Evolutionary conservation across 805 yeast genomes (phyloP).

Genomic region (Ascoidea rubescens): DNA sequence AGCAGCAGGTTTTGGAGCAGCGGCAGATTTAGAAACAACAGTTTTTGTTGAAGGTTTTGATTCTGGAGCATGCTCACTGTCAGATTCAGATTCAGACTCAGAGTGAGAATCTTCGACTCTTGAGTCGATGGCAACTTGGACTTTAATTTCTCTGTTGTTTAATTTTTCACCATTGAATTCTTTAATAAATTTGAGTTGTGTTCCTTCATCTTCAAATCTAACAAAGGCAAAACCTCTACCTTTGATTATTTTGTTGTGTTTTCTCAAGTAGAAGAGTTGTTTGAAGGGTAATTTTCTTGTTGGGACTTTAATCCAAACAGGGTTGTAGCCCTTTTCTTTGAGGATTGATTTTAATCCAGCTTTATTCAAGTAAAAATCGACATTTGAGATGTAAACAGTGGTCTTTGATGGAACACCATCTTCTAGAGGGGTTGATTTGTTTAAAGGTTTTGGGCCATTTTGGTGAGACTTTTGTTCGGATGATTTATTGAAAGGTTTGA

Average conservation of each 20-base stretch:
- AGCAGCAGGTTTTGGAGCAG: neutral
- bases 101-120: slow-evolving; percentile 13
- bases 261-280: slow-evolving; percentile 28
- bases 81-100: slow-evolving; percentile 11
- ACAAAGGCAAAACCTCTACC: slow-evolving; percentile 54
- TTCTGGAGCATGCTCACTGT: slow-evolving; percentile 17
- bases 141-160: slow-evolving; percentile 51
- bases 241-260: slow-evolving; percentile 30
- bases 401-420: slow-evolving; percentile 42
- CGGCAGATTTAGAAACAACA: neutral
- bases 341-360: slow-evolving; percentile 32
- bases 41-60: neutral
- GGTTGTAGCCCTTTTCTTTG: slow-evolving; percentile 28
- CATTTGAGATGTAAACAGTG: slow-evolving; percentile 48
- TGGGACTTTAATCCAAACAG: slow-evolving; percentile 49
- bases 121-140: slow-evolving; percentile 62
- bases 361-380: slow-evolving; percentile 35
- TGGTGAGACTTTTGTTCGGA: slow-evolving; percentile 5
- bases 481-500: slow-evolving; percentile 9
- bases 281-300: slow-evolving; percentile 29
- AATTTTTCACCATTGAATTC: slow-evolving; percentile 53
- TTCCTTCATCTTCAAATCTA: slow-evolving; percentile 40
- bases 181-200: slow-evolving; percentile 48
- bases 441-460: slow-evolving; percentile 14
- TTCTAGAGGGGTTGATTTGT: slow-evolving; percentile 16